Percentiles rank a stretch among this genome's conserved stretches.
phyloP scores from a whole-genome alignment of 1,139 yeast species.

The Nakaseomyces delphensis region DNA sequence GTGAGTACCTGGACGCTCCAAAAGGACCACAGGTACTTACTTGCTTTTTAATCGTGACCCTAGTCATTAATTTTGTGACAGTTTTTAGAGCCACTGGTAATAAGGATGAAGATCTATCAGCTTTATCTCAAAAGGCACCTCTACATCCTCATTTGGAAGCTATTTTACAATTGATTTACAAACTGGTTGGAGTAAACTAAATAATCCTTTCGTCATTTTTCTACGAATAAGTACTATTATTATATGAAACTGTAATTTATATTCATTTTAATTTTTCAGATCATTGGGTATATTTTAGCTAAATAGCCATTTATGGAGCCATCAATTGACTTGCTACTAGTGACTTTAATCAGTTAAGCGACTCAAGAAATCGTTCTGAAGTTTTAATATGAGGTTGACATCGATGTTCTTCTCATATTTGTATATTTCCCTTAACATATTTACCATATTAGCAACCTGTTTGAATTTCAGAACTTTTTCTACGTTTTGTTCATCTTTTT shows the following conservation, averaged over 20 bases:
- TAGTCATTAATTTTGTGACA: constrained; percentile 61
- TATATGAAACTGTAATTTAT: no score
- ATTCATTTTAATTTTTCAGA: no score
- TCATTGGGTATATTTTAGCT: no score
- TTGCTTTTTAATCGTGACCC: constrained; percentile 54
- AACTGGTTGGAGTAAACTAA: not conserved
- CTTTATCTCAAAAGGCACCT: not conserved
- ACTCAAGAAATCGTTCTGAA: constrained; percentile 23
- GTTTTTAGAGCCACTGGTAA: constrained; percentile 41
- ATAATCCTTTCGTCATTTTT: not conserved
- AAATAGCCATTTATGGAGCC: no score
- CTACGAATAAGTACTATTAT: no score
- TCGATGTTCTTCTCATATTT: constrained; percentile 9
- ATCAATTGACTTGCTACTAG: no score
- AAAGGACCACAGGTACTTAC: constrained; percentile 82
- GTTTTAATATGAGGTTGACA: constrained; percentile 13
- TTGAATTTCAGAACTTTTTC: constrained; percentile 15
- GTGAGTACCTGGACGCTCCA: constrained; percentile 80
- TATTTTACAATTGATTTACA: not conserved
- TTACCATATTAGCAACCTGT: constrained; percentile 20
- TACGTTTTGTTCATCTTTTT: constrained; percentile 5
- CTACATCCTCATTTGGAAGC: constrained; percentile 3
- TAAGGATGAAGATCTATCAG: not conserved
- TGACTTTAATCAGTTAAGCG: not conserved
- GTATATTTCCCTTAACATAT: constrained; percentile 15